Percentiles rank a stretch among this genome's conserved stretches.
Evolutionary conservation across 305 asterid genomes (phyloP).

Genomic region (Andrographis paniculata): DNA sequence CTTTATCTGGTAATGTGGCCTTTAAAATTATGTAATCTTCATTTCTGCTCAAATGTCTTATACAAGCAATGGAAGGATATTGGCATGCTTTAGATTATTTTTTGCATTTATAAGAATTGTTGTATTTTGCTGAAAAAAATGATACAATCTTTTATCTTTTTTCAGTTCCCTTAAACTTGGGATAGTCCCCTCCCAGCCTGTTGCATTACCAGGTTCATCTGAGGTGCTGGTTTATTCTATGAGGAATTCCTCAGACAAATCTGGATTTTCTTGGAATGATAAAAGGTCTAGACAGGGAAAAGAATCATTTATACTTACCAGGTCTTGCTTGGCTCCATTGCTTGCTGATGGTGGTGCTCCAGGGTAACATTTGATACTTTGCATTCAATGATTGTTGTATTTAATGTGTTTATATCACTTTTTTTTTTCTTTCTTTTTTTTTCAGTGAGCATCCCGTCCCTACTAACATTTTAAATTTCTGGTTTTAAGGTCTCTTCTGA

Average conservation of each 20-base stretch:
- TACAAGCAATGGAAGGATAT: neutral
- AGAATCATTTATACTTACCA: slow-evolving; percentile 49
- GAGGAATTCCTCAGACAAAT: slow-evolving; percentile 54
- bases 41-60: slow-evolving; percentile 3
- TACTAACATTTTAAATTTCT: slow-evolving; percentile 11
- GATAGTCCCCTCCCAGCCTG: slow-evolving; percentile 39
- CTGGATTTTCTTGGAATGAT: slow-evolving; percentile 65
- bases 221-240: slow-evolving; percentile 35
- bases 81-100: neutral
- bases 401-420: too few species aligned
- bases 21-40: slow-evolving; percentile 3
- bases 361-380: slow-evolving; percentile 38
- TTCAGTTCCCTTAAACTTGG: slow-evolving; percentile 82
- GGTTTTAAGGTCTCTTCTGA: slow-evolving; percentile 45
- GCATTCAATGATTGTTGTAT: slow-evolving; percentile 1
- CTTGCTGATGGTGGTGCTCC: slow-evolving; percentile 53
- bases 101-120: too few species aligned
- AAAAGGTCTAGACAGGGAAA: slow-evolving; percentile 67
- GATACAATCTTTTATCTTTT: slow-evolving; percentile 8
- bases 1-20: slow-evolving; percentile 8
- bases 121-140: slow-evolving; percentile 3
- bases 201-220: slow-evolving; percentile 36
- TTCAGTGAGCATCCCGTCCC: slow-evolving; percentile 4
- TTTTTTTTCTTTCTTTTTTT: neutral
- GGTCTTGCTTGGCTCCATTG: slow-evolving; percentile 76